Conservation (phyloP, 352 stramenopile species). For the Nothophytophthora sp. region DNA sequence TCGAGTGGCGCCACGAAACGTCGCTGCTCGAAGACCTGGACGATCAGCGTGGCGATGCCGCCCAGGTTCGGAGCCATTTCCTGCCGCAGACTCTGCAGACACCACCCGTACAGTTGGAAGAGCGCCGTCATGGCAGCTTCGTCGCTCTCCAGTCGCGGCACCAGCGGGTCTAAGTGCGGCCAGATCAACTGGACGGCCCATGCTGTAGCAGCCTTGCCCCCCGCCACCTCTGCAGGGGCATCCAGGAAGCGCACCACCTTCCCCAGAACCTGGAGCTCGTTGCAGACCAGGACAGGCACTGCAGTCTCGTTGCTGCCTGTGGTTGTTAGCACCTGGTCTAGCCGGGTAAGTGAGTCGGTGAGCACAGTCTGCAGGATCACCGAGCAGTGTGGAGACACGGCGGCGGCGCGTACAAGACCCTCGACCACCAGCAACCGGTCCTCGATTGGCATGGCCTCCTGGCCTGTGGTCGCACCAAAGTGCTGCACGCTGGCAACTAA, state of each 20-base stretch:
- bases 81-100: conserved; percentile 60
- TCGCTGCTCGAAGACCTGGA: conserved; percentile 56
- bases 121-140: conserved; percentile 56
- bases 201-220: conserved; percentile 44
- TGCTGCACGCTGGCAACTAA: conserved; percentile 47
- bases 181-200: conserved; percentile 56
- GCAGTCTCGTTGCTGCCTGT: conserved; percentile 18
- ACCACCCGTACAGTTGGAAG: conserved; percentile 75
- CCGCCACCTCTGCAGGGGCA: conserved; percentile 48
- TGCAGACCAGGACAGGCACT: conserved; percentile 28
- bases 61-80: conserved; percentile 56
- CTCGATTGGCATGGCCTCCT: conserved; percentile 40
- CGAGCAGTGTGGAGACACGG: conserved; percentile 45
- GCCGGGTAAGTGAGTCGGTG: conserved; percentile 41
- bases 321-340: conserved; percentile 44
- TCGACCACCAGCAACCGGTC: conserved; percentile 70
- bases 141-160: conserved; percentile 34
- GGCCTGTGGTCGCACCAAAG: conserved; percentile 26
- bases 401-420: conserved; percentile 55
- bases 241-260: conserved; percentile 73
- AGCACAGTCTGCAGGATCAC: conserved; percentile 54
- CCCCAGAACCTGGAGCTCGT: conserved; percentile 68
- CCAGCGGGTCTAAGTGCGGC: conserved; percentile 54
- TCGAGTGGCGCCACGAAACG: conserved; percentile 65
- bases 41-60: conserved; percentile 54